phyloP scores from a whole-genome alignment of 495 filamentous ascomycete genomes.

The Thermothielavioides terrestris region DNA sequence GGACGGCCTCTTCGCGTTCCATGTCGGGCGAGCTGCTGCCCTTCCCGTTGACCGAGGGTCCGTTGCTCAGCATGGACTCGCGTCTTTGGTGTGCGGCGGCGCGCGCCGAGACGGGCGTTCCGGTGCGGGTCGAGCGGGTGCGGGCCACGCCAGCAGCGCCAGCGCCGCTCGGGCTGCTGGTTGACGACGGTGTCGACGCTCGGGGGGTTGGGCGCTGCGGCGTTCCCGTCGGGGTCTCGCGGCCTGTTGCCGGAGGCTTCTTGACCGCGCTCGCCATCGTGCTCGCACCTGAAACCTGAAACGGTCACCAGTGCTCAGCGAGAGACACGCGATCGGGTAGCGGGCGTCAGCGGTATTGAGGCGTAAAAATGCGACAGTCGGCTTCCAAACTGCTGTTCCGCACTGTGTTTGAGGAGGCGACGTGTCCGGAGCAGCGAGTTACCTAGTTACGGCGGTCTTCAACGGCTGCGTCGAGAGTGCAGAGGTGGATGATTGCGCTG shows the following conservation, averaged over 20 bases:
- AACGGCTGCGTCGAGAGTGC: not conserved
- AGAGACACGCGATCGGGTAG: too few species aligned
- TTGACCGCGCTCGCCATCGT: constrained; percentile 35
- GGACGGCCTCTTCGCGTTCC: constrained; percentile 45
- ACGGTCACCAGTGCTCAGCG: too few species aligned
- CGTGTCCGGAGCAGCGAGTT: not conserved
- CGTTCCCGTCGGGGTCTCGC: constrained; percentile 28
- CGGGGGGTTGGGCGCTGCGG: constrained; percentile 25
- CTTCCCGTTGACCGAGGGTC: constrained; percentile 38
- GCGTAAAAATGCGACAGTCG: too few species aligned
- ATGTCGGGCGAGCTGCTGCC: constrained; percentile 40
- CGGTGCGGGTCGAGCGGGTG: constrained; percentile 43
- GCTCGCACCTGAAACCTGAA: not conserved
- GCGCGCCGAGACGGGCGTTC: constrained; percentile 60
- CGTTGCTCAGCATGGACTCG: constrained; percentile 53
- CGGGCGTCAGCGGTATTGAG: too few species aligned
- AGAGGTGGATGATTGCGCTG: not conserved
- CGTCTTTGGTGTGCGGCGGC: constrained; percentile 53
- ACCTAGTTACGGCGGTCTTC: constrained; percentile 4
- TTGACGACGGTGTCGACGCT: constrained; percentile 33
- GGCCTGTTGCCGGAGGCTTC: constrained; percentile 34
- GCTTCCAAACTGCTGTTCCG: not conserved
- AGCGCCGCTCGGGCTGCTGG: constrained; percentile 15
- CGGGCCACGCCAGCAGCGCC: constrained; percentile 30
- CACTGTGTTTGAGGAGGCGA: not conserved